Percentiles rank a stretch among this genome's conserved stretches.
Conservation (phyloP, 2,329 filamentous ascomycete species). For the Aspergillus sp. region DNA sequence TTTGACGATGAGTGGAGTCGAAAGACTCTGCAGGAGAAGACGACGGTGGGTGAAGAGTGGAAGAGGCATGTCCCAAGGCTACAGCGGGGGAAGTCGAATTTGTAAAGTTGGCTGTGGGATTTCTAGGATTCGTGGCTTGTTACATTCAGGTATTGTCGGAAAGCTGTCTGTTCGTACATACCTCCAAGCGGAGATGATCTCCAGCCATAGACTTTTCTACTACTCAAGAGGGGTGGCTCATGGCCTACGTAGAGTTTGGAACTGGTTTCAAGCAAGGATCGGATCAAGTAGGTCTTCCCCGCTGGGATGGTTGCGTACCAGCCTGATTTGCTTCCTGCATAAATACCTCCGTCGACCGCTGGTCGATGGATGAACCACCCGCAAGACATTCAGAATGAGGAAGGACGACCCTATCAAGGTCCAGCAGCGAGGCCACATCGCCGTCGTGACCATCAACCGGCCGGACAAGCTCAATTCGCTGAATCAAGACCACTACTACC, state of each 20-base stretch:
- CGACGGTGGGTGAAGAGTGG: background rate
- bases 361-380: too few relatives aligned
- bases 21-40: background rate
- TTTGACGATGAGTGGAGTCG: background rate
- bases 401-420: constrained; percentile 53
- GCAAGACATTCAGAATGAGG: constrained; percentile 21
- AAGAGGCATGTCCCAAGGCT: background rate
- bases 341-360: too few relatives aligned
- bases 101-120: background rate
- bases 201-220: too few relatives aligned
- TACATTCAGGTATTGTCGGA: too few relatives aligned
- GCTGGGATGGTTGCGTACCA: too few relatives aligned
- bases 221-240: too few relatives aligned
- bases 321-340: too few relatives aligned
- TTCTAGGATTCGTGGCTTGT: background rate
- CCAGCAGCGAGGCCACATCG: constrained; percentile 66
- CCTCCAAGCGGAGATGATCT: too few relatives aligned
- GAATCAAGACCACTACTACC: constrained; percentile 67
- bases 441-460: constrained; percentile 83
- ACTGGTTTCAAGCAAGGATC: too few relatives aligned
- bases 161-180: too few relatives aligned
- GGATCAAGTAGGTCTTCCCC: too few relatives aligned
- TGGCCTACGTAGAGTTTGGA: too few relatives aligned
- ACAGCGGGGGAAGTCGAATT: background rate
- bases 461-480: constrained; percentile 86